phyloP scores from a whole-genome alignment of 768 basidiomycete species.

The Hygrocybe punicea region DNA sequence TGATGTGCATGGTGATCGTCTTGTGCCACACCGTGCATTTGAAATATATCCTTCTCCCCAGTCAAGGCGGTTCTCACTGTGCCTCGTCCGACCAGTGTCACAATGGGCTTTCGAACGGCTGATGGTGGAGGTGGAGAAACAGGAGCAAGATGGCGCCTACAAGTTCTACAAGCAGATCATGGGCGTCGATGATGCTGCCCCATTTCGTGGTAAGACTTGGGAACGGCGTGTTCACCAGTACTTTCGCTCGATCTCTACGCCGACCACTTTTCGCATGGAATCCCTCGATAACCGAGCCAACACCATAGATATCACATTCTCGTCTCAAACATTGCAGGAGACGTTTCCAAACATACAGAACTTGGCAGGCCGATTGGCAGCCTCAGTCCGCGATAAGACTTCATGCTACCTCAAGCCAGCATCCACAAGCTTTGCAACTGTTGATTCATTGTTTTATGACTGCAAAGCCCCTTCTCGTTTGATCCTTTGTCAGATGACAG shows the following conservation, averaged over 20 bases:
- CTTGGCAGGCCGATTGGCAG: constrained; percentile 2
- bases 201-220: constrained; percentile 2
- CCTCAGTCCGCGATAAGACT: not conserved
- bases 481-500: constrained; percentile 4
- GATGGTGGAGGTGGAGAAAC: not conserved
- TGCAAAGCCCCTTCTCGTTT: not conserved
- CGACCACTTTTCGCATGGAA: not conserved
- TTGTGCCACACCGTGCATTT: not conserved
- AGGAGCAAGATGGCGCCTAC: not conserved
- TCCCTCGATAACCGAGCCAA: constrained; percentile 2
- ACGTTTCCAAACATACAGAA: not conserved
- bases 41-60: constrained; percentile 1
- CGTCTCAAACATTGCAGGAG: not conserved
- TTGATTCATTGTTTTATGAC: constrained; percentile 8
- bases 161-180: constrained; percentile 2
- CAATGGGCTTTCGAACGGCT: not conserved
- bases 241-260: not conserved
- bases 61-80: not conserved
- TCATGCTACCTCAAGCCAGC: constrained; percentile 9
- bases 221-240: not conserved
- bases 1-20: constrained; percentile 15
- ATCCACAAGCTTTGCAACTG: constrained; percentile 3
- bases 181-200: not conserved
- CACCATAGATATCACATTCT: constrained; percentile 8
- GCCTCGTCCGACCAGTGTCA: constrained; percentile 1